Percentiles rank a stretch among this genome's conserved stretches.
These are phyloP conservation scores for Penicillium atrosanguineum DNA, from an alignment of 495 filamentous ascomycete species.

Conservation along the genomic window DNA sequence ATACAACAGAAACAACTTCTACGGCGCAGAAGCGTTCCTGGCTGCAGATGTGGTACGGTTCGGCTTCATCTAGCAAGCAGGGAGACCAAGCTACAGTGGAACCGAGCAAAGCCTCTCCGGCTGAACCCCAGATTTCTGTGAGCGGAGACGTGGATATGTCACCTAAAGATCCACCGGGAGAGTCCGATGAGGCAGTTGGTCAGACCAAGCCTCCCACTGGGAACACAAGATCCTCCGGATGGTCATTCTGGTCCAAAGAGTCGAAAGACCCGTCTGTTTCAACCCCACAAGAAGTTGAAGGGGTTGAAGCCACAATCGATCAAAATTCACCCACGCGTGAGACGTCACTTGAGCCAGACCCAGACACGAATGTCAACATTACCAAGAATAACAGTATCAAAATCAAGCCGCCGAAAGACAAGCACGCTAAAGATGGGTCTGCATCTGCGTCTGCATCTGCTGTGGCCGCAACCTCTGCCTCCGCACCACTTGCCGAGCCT, in stretches of 20 bases:
- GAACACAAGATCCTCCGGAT: slow-evolving; percentile 59
- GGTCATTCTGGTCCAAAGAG: slow-evolving; percentile 84
- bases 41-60: slow-evolving; percentile 50
- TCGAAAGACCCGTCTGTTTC: slow-evolving; percentile 38
- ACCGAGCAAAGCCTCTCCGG: slow-evolving; percentile 17
- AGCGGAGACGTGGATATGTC: slow-evolving; percentile 22
- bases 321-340: slow-evolving; percentile 31
- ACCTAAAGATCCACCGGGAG: slow-evolving; percentile 14
- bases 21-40: slow-evolving; percentile 41
- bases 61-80: slow-evolving; percentile 26
- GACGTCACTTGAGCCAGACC: slow-evolving; percentile 13
- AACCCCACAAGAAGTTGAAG: slow-evolving; percentile 43
- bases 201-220: slow-evolving; percentile 37
- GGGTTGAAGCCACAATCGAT: slow-evolving; percentile 67
- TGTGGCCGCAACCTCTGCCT: slow-evolving; percentile 35
- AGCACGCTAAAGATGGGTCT: slow-evolving; percentile 30
- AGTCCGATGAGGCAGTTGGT: slow-evolving; percentile 28
- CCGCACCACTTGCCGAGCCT: slow-evolving; percentile 18
- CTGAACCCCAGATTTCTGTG: slow-evolving; percentile 11
- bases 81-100: slow-evolving; percentile 26
- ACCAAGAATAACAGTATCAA: slow-evolving; percentile 44
- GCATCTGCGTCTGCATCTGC: slow-evolving; percentile 15
- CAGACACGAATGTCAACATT: slow-evolving; percentile 38
- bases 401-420: slow-evolving; percentile 45
- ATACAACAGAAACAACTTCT: slow-evolving; percentile 18